Evolutionary conservation across 352 stramenopile genomes (phyloP).

Genomic region (Globisporangium echinulatum): DNA sequence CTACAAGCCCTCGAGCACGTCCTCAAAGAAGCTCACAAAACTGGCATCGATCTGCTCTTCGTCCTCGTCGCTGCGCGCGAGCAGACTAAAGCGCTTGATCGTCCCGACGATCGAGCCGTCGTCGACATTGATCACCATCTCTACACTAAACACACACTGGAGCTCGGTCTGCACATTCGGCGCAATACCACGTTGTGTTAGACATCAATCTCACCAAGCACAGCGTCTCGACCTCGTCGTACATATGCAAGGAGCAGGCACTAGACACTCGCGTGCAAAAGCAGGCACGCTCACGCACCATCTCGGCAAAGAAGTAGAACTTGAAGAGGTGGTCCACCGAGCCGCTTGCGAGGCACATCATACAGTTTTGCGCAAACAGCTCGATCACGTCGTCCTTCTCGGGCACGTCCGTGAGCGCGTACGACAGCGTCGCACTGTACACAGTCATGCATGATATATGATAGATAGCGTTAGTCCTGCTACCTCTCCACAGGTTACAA

Average conservation of each 20-base stretch:
- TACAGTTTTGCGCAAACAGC: conserved; percentile 53
- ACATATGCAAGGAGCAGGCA: too few species aligned
- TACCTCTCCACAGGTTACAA: too few species aligned
- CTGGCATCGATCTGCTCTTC: conserved; percentile 77
- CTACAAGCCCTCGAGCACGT: conserved; percentile 66
- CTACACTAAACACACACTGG: conserved; percentile 77
- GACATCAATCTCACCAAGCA: too few species aligned
- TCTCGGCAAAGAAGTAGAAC: conserved; percentile 86
- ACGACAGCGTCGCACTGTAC: conserved; percentile 44
- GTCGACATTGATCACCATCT: conserved; percentile 64
- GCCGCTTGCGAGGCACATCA: conserved; percentile 78
- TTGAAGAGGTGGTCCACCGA: conserved; percentile 68
- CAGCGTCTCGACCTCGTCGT: too few species aligned
- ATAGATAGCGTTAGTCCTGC: too few species aligned
- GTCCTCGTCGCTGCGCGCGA: conserved; percentile 45
- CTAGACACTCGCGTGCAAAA: not conserved
- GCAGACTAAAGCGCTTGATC: conserved; percentile 67
- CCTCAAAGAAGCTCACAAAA: conserved; percentile 84
- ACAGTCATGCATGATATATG: not conserved
- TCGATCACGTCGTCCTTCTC: conserved; percentile 76
- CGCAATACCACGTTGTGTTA: too few species aligned
- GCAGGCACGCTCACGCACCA: conserved; percentile 30
- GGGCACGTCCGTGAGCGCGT: conserved; percentile 39
- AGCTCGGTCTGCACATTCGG: conserved; percentile 33
- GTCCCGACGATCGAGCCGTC: conserved; percentile 48